A percentile compares a stretch with the other conserved stretches of the same genome.
phyloP scores from a whole-genome alignment of 805 yeast genomes.

The Yarrowia phangngaensis region DNA sequence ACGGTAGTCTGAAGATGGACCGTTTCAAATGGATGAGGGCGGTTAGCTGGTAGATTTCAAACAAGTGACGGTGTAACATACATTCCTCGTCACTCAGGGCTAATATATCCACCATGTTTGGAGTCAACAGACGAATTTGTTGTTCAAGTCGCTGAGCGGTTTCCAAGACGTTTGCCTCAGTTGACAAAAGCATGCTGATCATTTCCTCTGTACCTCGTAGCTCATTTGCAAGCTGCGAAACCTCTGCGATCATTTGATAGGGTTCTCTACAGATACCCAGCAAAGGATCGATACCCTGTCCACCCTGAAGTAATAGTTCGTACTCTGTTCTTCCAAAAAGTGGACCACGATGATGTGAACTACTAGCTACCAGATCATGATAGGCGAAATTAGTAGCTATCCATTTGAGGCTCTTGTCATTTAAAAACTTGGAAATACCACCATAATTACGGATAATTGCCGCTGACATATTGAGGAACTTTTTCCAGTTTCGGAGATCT shows the following conservation, averaged over 20 bases:
- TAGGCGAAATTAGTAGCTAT: conserved; percentile 73
- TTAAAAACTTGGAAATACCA: conserved; percentile 52
- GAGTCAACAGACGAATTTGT: conserved; percentile 50
- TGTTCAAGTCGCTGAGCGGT: conserved; percentile 44
- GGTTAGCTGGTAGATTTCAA: conserved; percentile 67
- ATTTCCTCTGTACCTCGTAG: conserved; percentile 7
- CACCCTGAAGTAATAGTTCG: conserved; percentile 46
- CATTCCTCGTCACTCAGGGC: conserved; percentile 47
- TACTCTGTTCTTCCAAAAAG: conserved; percentile 63
- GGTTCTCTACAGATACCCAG: conserved; percentile 69
- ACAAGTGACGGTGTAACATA: conserved; percentile 63
- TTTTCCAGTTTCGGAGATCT: conserved; percentile 72
- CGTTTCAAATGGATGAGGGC: conserved; percentile 66
- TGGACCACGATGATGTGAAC: conserved; percentile 57
- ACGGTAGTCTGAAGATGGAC: conserved; percentile 56
- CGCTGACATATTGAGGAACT: conserved; percentile 62
- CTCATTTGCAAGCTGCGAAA: conserved; percentile 54
- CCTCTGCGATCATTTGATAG: conserved; percentile 64
- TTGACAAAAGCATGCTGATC: conserved; percentile 1
- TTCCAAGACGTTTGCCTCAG: conserved; percentile 15
- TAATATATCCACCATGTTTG: conserved; percentile 49
- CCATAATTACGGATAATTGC: conserved; percentile 58
- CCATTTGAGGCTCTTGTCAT: conserved; percentile 61
- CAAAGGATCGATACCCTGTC: conserved; percentile 58
- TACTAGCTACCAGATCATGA: conserved; percentile 68